phyloP scores from a whole-genome alignment of 139 green algal species.

The Chlorella sorokiniana region DNA sequence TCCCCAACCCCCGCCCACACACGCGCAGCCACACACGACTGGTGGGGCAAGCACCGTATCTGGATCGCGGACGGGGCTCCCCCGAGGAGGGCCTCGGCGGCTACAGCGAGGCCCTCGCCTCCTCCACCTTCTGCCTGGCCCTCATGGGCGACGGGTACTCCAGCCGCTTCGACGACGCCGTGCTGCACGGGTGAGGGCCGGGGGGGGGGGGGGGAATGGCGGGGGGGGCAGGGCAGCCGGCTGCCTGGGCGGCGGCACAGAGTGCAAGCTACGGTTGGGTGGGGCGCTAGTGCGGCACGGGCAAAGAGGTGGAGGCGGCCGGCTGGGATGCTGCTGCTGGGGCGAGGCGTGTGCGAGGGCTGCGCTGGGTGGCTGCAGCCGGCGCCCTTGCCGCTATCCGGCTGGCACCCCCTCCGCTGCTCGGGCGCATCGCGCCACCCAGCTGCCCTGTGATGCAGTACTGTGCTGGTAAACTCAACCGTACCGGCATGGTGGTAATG shows the following conservation, averaged over 20 bases:
- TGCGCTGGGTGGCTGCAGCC: no score
- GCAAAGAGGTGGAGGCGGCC: no score
- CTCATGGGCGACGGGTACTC: slow-evolving; percentile 22
- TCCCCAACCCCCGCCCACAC: background rate
- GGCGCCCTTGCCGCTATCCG: no score
- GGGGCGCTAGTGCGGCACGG: no score
- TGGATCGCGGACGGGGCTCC: slow-evolving; percentile 35
- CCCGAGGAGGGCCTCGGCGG: background rate
- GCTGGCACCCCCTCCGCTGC: no score
- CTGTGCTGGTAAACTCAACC: background rate
- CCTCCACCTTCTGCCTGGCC: slow-evolving; percentile 47
- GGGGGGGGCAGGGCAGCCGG: background rate
- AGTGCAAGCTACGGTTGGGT: background rate
- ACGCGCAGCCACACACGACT: slow-evolving; percentile 16
- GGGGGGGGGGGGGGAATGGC: background rate
- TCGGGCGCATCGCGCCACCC: no score
- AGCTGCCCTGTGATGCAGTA: no score
- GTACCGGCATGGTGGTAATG: background rate
- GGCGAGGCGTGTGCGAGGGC: no score
- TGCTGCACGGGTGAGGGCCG: slow-evolving; percentile 18
- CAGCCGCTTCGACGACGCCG: slow-evolving; percentile 1
- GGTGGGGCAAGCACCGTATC: slow-evolving; percentile 48
- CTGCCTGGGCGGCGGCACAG: background rate
- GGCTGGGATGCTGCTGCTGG: no score
- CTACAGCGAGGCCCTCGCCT: slow-evolving; percentile 48